phyloP scores from a whole-genome alignment of 208 protist genomes.

The Crithidia thermophila region DNA sequence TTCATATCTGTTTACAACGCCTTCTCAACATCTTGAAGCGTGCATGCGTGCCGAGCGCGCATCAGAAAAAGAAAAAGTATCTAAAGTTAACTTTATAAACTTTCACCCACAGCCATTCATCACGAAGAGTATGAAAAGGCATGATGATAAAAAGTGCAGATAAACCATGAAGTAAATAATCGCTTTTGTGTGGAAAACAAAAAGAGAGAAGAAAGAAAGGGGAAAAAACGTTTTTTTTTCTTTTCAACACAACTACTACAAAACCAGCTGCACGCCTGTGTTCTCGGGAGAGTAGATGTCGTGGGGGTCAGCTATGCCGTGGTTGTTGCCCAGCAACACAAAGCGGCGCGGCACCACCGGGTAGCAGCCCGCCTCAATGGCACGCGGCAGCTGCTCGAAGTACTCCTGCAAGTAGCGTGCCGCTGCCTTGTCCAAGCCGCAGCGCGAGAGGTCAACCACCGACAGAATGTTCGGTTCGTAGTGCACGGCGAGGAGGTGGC shows the following conservation, averaged over 20 bases:
- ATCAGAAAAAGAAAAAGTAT: too few species aligned
- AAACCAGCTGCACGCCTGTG: slow-evolving; percentile 24
- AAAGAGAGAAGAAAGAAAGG: neutral
- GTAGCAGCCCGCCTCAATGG: slow-evolving; percentile 20
- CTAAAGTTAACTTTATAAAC: too few species aligned
- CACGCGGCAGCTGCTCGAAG: slow-evolving; percentile 37
- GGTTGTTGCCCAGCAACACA: slow-evolving; percentile 71
- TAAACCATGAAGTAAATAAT: too few species aligned
- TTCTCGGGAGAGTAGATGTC: slow-evolving; percentile 15
- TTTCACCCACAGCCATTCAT: too few species aligned
- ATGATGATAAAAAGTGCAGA: too few species aligned
- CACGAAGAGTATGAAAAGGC: too few species aligned
- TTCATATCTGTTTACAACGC: too few species aligned
- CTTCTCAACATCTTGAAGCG: too few species aligned
- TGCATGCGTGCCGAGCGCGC: too few species aligned
- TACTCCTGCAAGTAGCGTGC: slow-evolving; percentile 51
- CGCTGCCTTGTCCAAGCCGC: slow-evolving; percentile 46
- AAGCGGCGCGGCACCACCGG: slow-evolving; percentile 50
- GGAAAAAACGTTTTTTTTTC: neutral
- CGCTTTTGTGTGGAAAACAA: too few species aligned
- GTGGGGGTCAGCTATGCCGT: slow-evolving; percentile 30
- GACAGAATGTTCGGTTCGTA: slow-evolving; percentile 44
- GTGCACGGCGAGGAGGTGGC: slow-evolving; percentile 62
- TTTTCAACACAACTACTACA: too few species aligned
- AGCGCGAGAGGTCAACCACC: slow-evolving; percentile 77